phyloP scores from a whole-genome alignment of 1,284 basidiomycete species.

The Tetrapyrgos nigripes region DNA sequence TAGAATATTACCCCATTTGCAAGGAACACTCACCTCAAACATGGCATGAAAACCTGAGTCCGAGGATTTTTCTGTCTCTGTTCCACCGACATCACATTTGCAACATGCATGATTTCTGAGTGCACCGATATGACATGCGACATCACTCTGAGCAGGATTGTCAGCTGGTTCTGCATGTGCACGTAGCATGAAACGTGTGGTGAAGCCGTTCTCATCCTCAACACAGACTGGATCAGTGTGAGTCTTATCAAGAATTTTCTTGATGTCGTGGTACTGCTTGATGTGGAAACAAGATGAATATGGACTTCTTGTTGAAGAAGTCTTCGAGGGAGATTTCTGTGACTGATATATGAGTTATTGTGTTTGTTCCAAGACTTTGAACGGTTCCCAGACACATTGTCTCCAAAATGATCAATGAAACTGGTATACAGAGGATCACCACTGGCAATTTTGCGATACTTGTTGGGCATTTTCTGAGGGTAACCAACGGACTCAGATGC shows the following conservation, averaged over 20 bases:
- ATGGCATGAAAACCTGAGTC: neutral
- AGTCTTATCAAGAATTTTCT: conserved; percentile 29
- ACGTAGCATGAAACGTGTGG: neutral
- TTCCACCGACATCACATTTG: conserved; percentile 6
- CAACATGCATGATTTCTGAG: conserved; percentile 19
- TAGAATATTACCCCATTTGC: neutral
- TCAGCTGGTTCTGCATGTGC: neutral
- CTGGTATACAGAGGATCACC: conserved; percentile 20
- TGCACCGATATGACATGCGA: conserved; percentile 22
- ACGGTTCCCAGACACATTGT: conserved; percentile 25
- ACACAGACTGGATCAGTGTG: neutral
- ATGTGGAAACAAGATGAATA: conserved; percentile 25
- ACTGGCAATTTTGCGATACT: conserved; percentile 2
- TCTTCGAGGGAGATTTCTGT: conserved; percentile 6
- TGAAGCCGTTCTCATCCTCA: neutral
- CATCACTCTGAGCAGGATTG: neutral
- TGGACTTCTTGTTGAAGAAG: conserved; percentile 28
- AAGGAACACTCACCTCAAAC: neutral
- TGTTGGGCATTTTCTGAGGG: neutral
- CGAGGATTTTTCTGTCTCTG: conserved; percentile 14
- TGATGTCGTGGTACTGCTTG: conserved; percentile 29
- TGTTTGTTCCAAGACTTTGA: conserved; percentile 33
- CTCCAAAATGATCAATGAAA: conserved; percentile 20
- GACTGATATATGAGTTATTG: conserved; percentile 23
- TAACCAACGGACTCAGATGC: neutral